These are phyloP conservation scores for Fomitopsis pulvina DNA, from an alignment of 768 basidiomycete species.

Conservation along the genomic window DNA sequence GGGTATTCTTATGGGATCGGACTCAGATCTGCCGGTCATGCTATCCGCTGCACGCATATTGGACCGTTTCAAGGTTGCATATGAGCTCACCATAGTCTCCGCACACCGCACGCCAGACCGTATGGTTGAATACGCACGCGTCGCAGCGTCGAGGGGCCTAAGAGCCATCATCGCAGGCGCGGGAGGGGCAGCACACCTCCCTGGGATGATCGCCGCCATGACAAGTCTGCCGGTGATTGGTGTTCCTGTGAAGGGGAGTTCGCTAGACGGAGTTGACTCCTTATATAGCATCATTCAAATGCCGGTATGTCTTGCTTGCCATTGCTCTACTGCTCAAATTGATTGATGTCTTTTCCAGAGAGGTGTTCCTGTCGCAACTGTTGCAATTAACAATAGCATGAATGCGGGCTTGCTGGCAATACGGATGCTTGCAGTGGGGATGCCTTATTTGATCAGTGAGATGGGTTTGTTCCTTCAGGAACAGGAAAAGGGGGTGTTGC, in stretches of 20 bases:
- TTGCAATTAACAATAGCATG: conserved; percentile 92
- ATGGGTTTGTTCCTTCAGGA: conserved; percentile 71
- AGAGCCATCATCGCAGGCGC: conserved; percentile 88
- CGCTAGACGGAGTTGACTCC: conserved; percentile 94
- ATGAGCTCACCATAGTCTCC: conserved; percentile 93
- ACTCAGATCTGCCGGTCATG: conserved; percentile 95
- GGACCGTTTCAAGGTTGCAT: conserved; percentile 76
- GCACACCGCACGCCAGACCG: conserved; percentile 93
- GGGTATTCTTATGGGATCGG: conserved; percentile 96
- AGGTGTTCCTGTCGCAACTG: conserved; percentile 95
- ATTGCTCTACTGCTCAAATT: neutral
- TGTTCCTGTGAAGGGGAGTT: conserved; percentile 93
- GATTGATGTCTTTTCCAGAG: conserved; percentile 42
- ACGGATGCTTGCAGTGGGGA: conserved; percentile 76
- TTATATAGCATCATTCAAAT: conserved; percentile 97
- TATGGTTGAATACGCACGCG: conserved; percentile 74
- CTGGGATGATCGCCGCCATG: conserved; percentile 97
- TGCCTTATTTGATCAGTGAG: conserved; percentile 52
- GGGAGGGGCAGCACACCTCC: conserved; percentile 96
- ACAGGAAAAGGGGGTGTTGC: conserved; percentile 70
- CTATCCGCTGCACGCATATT: conserved; percentile 82
- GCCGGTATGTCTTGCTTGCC: conserved; percentile 62
- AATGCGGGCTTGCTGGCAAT: conserved; percentile 92
- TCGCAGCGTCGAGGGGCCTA: conserved; percentile 60
- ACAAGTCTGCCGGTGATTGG: conserved; percentile 90